Percentiles rank a stretch among this genome's conserved stretches.
These are phyloP conservation scores for Arxiozyma heterogenica DNA, from an alignment of 1,139 yeast species.

Conservation along the genomic window DNA sequence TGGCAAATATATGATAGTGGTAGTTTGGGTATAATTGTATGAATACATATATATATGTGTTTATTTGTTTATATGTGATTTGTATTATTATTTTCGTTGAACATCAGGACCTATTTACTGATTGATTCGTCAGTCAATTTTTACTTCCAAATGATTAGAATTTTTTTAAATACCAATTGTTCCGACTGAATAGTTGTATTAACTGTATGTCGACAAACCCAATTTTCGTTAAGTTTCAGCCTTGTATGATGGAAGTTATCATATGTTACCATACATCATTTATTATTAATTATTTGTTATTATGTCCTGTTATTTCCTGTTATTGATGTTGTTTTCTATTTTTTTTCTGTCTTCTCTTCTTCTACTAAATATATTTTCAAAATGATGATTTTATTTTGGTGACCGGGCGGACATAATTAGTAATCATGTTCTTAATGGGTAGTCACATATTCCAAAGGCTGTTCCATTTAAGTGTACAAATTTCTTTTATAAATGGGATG, in stretches of 20 bases:
- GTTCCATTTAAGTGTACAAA: slow-evolving; percentile 29
- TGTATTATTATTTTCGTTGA: background rate
- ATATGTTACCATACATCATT: background rate
- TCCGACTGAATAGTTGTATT: slow-evolving; percentile 33
- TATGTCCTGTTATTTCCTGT: background rate
- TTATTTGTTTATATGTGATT: too few relatives aligned
- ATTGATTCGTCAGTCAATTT: background rate
- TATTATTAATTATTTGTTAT: background rate
- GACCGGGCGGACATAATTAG: slow-evolving; percentile 37
- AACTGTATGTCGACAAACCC: slow-evolving; percentile 31
- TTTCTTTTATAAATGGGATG: slow-evolving; percentile 21
- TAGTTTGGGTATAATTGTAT: background rate
- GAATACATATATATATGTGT: too few relatives aligned
- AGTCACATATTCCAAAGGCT: slow-evolving; percentile 15
- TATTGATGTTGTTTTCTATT: background rate
- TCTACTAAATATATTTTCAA: slow-evolving; percentile 5
- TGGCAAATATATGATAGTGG: background rate
- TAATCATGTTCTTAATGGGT: slow-evolving; percentile 19
- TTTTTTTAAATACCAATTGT: slow-evolving; percentile 28
- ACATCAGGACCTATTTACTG: background rate
- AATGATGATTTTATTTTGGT: slow-evolving; percentile 31
- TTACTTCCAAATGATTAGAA: slow-evolving; percentile 11
- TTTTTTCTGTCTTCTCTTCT: background rate
- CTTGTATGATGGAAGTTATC: slow-evolving; percentile 27
- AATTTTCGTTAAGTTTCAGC: slow-evolving; percentile 34